These are phyloP conservation scores for Colletotrichum nymphaeae DNA, from an alignment of 2,329 filamentous ascomycete genomes.

Conservation along the genomic window DNA sequence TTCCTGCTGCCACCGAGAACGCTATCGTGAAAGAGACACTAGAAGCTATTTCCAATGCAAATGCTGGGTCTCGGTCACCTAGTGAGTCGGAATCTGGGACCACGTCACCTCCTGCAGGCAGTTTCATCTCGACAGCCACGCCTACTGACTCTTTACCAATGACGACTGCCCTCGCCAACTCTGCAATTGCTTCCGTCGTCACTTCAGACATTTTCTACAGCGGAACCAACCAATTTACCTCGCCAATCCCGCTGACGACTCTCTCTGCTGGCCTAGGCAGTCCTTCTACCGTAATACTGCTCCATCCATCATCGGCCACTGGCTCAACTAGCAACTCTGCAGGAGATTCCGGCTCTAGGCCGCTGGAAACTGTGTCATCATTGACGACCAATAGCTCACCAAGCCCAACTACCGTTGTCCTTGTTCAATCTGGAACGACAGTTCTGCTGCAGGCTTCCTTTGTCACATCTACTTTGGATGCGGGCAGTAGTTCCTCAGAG, in stretches of 20 bases:
- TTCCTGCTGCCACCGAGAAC: not conserved
- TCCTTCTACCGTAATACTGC: not conserved
- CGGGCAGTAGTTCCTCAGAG: too few relatives aligned
- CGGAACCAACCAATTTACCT: not conserved
- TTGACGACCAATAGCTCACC: too few relatives aligned
- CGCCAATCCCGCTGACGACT: slow-evolving; percentile 1
- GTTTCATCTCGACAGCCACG: not conserved
- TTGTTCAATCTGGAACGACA: too few relatives aligned
- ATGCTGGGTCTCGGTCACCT: not conserved
- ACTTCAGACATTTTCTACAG: slow-evolving; percentile 3
- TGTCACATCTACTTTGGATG: too few relatives aligned
- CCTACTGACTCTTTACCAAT: not conserved
- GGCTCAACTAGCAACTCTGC: not conserved
- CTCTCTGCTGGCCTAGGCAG: slow-evolving; percentile 1
- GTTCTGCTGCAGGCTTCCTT: too few relatives aligned
- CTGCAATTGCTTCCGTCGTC: not conserved
- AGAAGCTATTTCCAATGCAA: not conserved
- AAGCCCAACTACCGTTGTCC: too few relatives aligned
- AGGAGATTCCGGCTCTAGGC: not conserved
- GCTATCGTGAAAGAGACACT: not conserved
- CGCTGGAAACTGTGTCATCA: not conserved
- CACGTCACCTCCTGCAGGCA: not conserved
- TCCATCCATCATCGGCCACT: not conserved
- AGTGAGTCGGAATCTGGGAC: not conserved
- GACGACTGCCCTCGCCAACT: not conserved